Conservation (phyloP, 768 basidiomycete species). For the Boletus vinaceobasis region DNA sequence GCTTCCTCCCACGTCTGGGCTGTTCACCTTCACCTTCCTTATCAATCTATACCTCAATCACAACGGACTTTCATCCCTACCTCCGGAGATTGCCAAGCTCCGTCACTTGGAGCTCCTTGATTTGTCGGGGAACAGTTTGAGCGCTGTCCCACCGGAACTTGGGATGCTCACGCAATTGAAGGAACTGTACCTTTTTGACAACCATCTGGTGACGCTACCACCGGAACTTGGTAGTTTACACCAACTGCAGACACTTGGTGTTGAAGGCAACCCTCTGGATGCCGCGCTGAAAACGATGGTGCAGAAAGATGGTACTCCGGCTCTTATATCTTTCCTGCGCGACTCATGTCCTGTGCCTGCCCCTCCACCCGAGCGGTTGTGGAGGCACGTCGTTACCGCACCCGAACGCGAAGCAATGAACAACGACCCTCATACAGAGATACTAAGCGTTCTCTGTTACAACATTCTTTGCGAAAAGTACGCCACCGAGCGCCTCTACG, state of each 20-base stretch:
- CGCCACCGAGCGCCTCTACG: slow-evolving; percentile 86
- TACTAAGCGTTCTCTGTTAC: slow-evolving; percentile 80
- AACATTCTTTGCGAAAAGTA: slow-evolving; percentile 93
- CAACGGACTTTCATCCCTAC: slow-evolving; percentile 76
- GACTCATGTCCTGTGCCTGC: slow-evolving; percentile 85
- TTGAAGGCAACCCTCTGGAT: slow-evolving; percentile 97
- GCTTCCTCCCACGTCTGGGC: slow-evolving; percentile 69
- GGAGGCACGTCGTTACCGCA: slow-evolving; percentile 61
- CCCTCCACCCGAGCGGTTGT: slow-evolving; percentile 76
- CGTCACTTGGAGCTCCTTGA: slow-evolving; percentile 87
- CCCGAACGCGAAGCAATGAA: slow-evolving; percentile 57
- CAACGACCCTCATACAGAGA: slow-evolving; percentile 67
- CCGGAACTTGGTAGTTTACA: slow-evolving; percentile 86
- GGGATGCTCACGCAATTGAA: slow-evolving; percentile 88
- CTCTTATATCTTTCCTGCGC: slow-evolving; percentile 85
- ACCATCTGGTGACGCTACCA: slow-evolving; percentile 82
- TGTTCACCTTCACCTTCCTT: slow-evolving; percentile 89
- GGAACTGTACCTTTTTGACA: slow-evolving; percentile 95
- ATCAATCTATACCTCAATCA: slow-evolving; percentile 95
- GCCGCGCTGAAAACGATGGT: slow-evolving; percentile 69
- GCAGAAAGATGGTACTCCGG: slow-evolving; percentile 92
- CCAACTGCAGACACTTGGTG: slow-evolving; percentile 87
- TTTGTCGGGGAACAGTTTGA: slow-evolving; percentile 83
- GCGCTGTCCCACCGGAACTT: slow-evolving; percentile 76
- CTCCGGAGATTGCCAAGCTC: slow-evolving; percentile 79